Evolutionary conservation across 2,329 filamentous ascomycete species (phyloP), one percentile per base, ranked within the genome.

Genomic region (Talaromyces sp.): DNA sequence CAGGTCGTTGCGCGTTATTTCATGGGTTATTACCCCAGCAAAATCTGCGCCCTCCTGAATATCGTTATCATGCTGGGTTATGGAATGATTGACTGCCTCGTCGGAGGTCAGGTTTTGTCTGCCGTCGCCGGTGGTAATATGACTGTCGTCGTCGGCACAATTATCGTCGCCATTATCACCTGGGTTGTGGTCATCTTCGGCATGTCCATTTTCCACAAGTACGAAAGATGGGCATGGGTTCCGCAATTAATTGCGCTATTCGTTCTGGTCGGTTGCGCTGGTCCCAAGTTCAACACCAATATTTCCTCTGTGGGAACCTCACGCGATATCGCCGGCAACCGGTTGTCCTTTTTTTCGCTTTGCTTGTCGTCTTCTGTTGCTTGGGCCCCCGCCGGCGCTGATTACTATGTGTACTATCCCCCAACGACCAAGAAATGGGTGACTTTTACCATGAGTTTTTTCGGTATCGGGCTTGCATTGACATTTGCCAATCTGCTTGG

Each of bases 401-500:
- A 78, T 59, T 77, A 76, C 61, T 77, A 74, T 43, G 75, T 77
- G 40, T 77, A 78, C 61, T 75, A 76, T 58, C 73, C 74, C 0
- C 67, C 71, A 2, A 62, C 67, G 2, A 72, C 73, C 11, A 68
- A 67, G 52, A 68, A 67, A 52, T 70, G 68, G 62, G 69, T 68
- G 40, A 70, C 69, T 31, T 77, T 76, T 61, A 58, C 66, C 2
- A 70, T 73, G 56, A 77, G 75, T 1, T 70, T 71, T 11, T 59
- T 67, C 3, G 76, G 74, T 3, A 62, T 70, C 13, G 67, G 69
- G 10, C 41, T 70, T 1, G 69, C 71, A 2, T 69, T 73, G 58
- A 62, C 66, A 4, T 68, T 73, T 52, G 69, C 72, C 3, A 64
- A 75, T 45, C 62, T 77, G 5, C 63, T 78, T 5, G 76, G 75